A percentile compares a stretch with the other conserved stretches of the same genome.
Conservation (phyloP, 1,139 yeast species). For the Candida gigantensis region DNA sequence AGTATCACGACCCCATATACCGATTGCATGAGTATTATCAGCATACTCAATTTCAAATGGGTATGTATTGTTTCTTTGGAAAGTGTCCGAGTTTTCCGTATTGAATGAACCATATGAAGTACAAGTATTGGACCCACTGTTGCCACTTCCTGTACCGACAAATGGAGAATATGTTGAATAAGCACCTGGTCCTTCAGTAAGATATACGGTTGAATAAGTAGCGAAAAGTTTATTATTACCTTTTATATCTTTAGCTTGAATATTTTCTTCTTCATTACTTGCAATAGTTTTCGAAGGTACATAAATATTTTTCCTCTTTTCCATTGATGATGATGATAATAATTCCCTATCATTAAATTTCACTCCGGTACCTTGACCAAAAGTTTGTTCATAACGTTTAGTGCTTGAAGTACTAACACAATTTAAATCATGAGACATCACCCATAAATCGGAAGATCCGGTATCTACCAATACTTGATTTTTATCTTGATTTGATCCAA, state of each 20-base stretch:
- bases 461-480: constrained; percentile 44
- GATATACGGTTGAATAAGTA: constrained; percentile 8
- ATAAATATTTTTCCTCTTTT: constrained; percentile 1
- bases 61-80: constrained; percentile 34
- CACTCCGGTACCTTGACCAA: constrained; percentile 10
- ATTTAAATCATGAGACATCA: constrained; percentile 34
- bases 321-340: no score
- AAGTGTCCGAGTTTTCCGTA: constrained; percentile 34
- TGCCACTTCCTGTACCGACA: constrained; percentile 6
- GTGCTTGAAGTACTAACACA: constrained; percentile 19
- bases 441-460: constrained; percentile 51
- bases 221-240: constrained; percentile 6
- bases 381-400: constrained; percentile 5
- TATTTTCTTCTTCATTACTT: constrained; percentile 1
- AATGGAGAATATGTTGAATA: constrained; percentile 6
- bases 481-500: constrained; percentile 35
- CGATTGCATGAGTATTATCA: constrained; percentile 61
- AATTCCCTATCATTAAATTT: constrained; percentile 5
- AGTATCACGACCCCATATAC: constrained; percentile 56
- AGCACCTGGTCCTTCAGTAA: constrained; percentile 9
- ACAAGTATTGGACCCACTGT: constrained; percentile 23
- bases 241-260: no score
- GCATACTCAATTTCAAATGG: constrained; percentile 57
- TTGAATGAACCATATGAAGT: constrained; percentile 42
- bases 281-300: constrained; percentile 1